Evolutionary conservation across 306 rosid genomes (phyloP), one percentile per base, ranked within the genome.

Genomic region (Myrica gale): DNA sequence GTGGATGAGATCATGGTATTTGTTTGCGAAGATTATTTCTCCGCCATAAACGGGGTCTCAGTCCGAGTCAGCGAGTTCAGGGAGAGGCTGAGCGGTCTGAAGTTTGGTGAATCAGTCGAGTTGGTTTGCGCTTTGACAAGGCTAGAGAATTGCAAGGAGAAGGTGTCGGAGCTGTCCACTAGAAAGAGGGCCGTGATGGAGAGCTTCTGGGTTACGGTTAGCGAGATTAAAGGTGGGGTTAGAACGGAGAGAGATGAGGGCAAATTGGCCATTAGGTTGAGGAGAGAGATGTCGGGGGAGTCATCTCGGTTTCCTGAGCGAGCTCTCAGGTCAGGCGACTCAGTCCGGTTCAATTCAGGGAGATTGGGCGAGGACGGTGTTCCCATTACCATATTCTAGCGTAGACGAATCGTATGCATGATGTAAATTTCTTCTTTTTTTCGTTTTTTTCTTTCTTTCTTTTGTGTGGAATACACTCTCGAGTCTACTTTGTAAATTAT

Each of bases 61-160:
- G 73, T 77, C 74, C 72, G 88, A 57, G 76, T 90, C 53, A 52
- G 37, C 3, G 98, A 94, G 83, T 86, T 90, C 32, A 76, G 73
- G 7, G 87, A 86, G 79, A 81, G 98, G 52, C 69, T 87, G 78
- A 82, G 79, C 21, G 82, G 82, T 11, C 77, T 91, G 39, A 85
- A 81, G 43, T 94, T 90, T 45, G 88, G 89, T 19, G 96, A 91
- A 72, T 88, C 89, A 46, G 83, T 94, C 43, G 96, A 94, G 78
- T 62, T 90, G 83, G 85, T 80, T 3, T 85, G 88, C 61, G 82
- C 76, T 37, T 74, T 90, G 87, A 92, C 85, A 85, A 82, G 96
- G 15, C 56, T 87, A 54, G 96, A 87, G 68, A 84, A 87, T 69
- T 86, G 87, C 51, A 61, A 32, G 74, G 97, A 82, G 77, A 85